Conservation (phyloP, 768 basidiomycete genomes). For the Polyporus arcularius region DNA sequence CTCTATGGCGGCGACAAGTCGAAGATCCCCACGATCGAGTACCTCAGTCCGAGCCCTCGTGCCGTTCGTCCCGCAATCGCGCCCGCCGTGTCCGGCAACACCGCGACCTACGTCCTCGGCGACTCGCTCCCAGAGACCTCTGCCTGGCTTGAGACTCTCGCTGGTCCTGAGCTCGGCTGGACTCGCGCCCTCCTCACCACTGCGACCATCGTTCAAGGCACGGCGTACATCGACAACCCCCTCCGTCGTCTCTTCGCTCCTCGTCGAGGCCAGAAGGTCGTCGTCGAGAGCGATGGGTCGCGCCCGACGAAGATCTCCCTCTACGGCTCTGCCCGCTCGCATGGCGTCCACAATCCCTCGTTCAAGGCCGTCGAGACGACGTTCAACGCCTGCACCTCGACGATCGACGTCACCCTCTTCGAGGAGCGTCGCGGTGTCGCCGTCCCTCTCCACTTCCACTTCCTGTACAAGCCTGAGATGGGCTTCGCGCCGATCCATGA, state of each 20-base stretch:
- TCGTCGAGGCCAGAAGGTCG: slow-evolving; percentile 75
- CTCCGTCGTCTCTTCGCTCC: slow-evolving; percentile 85
- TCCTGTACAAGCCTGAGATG: slow-evolving; percentile 84
- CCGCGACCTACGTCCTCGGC: slow-evolving; percentile 54
- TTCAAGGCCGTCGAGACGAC: slow-evolving; percentile 86
- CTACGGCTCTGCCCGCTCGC: slow-evolving; percentile 80
- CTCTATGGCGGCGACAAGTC: slow-evolving; percentile 76
- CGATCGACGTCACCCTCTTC: slow-evolving; percentile 73
- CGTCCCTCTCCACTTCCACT: slow-evolving; percentile 80
- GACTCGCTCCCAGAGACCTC: slow-evolving; percentile 55
- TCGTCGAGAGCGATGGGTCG: slow-evolving; percentile 49
- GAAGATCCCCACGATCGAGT: slow-evolving; percentile 80
- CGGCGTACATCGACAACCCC: slow-evolving; percentile 85
- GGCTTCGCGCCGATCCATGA: slow-evolving; percentile 95
- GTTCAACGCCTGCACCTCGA: slow-evolving; percentile 51
- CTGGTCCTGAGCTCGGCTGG: slow-evolving; percentile 84
- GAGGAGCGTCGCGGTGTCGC: slow-evolving; percentile 80
- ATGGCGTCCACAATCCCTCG: slow-evolving; percentile 64
- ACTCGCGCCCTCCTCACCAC: slow-evolving; percentile 82
- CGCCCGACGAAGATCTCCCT: slow-evolving; percentile 60
- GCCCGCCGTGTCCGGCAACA: slow-evolving; percentile 44
- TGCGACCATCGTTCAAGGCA: slow-evolving; percentile 83
- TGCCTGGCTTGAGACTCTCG: slow-evolving; percentile 83
- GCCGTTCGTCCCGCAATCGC: slow-evolving; percentile 40
- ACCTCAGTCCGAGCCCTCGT: slow-evolving; percentile 52